Evolutionary conservation across 2,329 filamentous ascomycete genomes (phyloP).

Genomic region (Thielaviopsis populi): DNA sequence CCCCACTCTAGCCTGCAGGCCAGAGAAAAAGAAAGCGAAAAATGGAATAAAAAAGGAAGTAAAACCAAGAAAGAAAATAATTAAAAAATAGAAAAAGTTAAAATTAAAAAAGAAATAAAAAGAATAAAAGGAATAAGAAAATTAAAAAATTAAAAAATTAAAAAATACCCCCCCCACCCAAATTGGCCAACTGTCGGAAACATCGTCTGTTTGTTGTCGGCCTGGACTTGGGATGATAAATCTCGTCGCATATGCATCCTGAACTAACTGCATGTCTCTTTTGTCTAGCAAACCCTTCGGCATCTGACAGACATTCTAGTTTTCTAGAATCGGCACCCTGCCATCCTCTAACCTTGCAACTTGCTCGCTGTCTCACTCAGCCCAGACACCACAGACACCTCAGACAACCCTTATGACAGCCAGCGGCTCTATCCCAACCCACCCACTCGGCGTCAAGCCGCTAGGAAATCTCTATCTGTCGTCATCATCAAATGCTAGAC

Average conservation of each 20-base stretch:
- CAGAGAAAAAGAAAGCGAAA: not conserved
- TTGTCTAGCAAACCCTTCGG: not conserved
- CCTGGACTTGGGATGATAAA: not conserved
- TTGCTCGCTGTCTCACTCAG: not conserved
- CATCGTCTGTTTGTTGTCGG: not conserved
- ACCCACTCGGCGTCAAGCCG: slow-evolving; percentile 75
- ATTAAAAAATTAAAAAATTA: not conserved
- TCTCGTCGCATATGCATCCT: not conserved
- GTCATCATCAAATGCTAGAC: slow-evolving; percentile 14
- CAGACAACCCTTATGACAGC: not conserved
- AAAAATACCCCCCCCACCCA: too few relatives aligned
- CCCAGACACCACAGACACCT: too few relatives aligned
- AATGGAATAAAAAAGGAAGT: not conserved
- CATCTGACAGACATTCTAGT: not conserved
- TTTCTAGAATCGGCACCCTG: not conserved
- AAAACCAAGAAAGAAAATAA: not conserved
- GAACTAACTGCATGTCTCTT: not conserved
- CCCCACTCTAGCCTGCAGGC: not conserved
- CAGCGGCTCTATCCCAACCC: slow-evolving; percentile 46
- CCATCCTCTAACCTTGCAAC: not conserved
- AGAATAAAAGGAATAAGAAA: not conserved
- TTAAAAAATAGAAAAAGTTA: not conserved
- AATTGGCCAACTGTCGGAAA: too few relatives aligned
- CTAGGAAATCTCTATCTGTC: slow-evolving; percentile 68
- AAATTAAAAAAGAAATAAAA: not conserved